phyloP scores from a whole-genome alignment of 2,329 filamentous ascomycete species.

The Penicillium sp. region DNA sequence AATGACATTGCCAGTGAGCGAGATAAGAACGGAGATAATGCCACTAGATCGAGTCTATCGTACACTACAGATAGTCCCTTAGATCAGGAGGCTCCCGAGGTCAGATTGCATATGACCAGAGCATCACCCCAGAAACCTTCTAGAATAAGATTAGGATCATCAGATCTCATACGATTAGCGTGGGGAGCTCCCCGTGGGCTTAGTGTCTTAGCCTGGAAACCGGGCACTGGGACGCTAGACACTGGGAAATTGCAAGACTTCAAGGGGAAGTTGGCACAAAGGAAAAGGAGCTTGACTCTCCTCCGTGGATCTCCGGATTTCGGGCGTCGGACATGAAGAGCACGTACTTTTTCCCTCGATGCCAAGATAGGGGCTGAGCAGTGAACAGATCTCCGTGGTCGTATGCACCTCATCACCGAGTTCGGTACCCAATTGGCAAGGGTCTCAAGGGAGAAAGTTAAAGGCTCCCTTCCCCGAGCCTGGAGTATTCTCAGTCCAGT shows the following conservation, averaged over 20 bases:
- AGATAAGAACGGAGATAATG: no score
- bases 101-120: background rate
- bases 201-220: background rate
- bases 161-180: conserved; percentile 11
- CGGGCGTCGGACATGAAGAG: background rate
- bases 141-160: conserved; percentile 19
- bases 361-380: background rate
- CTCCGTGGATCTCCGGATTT: background rate
- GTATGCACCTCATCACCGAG: no score
- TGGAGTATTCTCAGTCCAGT: no score
- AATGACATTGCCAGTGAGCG: no score
- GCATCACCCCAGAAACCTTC: background rate
- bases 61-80: no score
- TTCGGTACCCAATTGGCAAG: background rate
- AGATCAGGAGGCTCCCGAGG: no score
- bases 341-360: background rate
- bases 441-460: background rate
- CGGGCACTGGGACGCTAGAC: background rate
- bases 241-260: background rate
- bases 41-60: no score
- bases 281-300: background rate
- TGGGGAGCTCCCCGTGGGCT: conserved; percentile 9
- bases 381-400: background rate
- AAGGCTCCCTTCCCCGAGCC: background rate
- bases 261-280: background rate